phyloP scores from a whole-genome alignment of 441 rosid genomes.

The Populus tomentosa region DNA sequence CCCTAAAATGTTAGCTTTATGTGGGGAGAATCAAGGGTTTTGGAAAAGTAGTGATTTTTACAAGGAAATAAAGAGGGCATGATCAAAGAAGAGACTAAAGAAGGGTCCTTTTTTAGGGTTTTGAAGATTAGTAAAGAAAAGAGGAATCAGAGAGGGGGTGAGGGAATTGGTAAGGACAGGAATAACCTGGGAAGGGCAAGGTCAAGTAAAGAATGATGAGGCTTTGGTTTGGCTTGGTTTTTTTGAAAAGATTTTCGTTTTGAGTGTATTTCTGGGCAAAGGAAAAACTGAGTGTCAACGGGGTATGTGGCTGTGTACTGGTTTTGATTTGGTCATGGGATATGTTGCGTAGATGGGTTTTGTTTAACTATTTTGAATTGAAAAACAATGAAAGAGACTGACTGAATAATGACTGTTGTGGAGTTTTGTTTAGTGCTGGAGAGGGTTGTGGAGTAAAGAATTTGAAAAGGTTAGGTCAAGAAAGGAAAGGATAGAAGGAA shows the following conservation, averaged over 20 bases:
- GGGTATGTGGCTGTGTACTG: not conserved
- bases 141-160: not conserved
- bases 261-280: not conserved
- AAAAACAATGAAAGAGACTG: not conserved
- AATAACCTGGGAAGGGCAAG: not conserved
- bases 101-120: not conserved
- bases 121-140: not conserved
- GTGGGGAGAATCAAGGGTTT: not conserved
- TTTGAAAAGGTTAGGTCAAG: not conserved
- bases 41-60: not conserved
- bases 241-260: not conserved
- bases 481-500: not conserved
- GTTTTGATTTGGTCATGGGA: not conserved
- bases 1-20: not conserved
- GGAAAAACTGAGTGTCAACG: not conserved
- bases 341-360: not conserved
- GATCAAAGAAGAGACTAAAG: not conserved
- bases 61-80: not conserved
- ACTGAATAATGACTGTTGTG: not conserved
- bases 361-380: not conserved
- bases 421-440: not conserved
- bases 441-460: not conserved
- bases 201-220: not conserved
- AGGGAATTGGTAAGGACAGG: not conserved
- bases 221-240: not conserved